Base-by-base conservation (phyloP, 1,139 yeast genomes). In the Pichia sp. region DNA sequence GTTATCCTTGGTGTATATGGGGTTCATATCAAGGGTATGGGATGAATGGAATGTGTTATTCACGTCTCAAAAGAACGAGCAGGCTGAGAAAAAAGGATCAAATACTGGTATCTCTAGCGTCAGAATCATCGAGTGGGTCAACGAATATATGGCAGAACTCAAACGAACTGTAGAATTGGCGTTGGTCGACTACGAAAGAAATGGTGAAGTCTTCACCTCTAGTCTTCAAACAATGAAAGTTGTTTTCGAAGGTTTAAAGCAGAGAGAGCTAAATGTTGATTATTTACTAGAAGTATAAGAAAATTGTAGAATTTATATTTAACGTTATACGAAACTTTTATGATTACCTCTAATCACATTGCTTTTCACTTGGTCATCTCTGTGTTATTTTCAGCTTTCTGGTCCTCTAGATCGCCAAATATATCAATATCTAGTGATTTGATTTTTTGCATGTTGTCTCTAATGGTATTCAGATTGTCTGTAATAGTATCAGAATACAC, bases 1-100 rank as follows among this genome's bases (percentile, higher is more conserved):
- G 48, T 32, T 59, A 1, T 57, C 59, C 10, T 47, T 59, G 11
- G 57, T 59, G 26, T 57, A 59, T 42, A 54, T 57, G 53, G 60
- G 61, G 1, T 55, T 52, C 29, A 47, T 57, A 8, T 44, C 50
- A 1, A 54, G 53, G 19, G 53, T 53, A 8, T 59, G 61, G 59
- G 49, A 52, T 31, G 59, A 59, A 40, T 59, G 58, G 55, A 54
- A 53, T 47, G 44, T 47, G 29, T 44, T 52, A 7, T 56, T 56
- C 23, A n/a, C 43, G 16, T 40, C 34, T 36, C 43, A 10, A 16
- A 42, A 16, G 29, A 30, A 30, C 6, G 41, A 8, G 7, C 23
- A 26, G 15, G 8, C 45, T 15, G 26, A 30, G 15, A 32, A 15
- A 26, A 29, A 36, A 2, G 23, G 30, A 8, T 16, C n/a, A 2